Evolutionary conservation across 345 rosid genomes (phyloP), one percentile per base, ranked within the genome.

Genomic region (Salix exigua): DNA sequence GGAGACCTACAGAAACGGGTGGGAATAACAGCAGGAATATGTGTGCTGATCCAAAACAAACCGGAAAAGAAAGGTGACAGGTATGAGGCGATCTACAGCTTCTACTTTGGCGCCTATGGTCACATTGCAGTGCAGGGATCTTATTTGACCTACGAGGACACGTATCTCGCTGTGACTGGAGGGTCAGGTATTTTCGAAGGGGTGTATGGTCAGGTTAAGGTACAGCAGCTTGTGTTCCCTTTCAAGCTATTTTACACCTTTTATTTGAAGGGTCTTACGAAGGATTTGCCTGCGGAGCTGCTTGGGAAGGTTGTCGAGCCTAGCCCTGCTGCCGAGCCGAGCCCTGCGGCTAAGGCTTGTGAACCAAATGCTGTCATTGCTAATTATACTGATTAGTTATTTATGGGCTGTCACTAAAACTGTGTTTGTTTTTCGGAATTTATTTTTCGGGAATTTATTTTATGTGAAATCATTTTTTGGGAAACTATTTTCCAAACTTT

Each of bases 21-120:
- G 1, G 98, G 98, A 35, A 88, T 94, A 82, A 92, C 98, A 0
- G 93, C 98, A 0, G 98, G 98, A 31, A 71, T 90, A 33, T 90
- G 96, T 81, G 73, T 94, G 37, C 77, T 92, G 81, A 90, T 94
- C 75, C 86, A 90, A 82, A 79, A 92, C 89, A 92, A 89, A 37
- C 87, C 93, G 35, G 92, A 84, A 74, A 86, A 79, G 88, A 90
- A 87, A 72, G 97, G 98, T 9, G 94, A 94, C 55, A 79, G 98
- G 21, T 91, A 89, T 55, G 97, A 94, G 82, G 97, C 98, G 0
- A 82, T 48, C 0, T 92, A 84, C 88, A 94, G 96, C 82, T 91
- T 94, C 77, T 88, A 91, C 88, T 92, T 92, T 61, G 96, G 97
- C 10, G 96, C 85, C 66, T 87, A 89, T 51, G 96, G 96, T 13